Base-by-base conservation (phyloP, 2,329 filamentous ascomycete genomes). In the Pseudocercospora crystallina region DNA sequence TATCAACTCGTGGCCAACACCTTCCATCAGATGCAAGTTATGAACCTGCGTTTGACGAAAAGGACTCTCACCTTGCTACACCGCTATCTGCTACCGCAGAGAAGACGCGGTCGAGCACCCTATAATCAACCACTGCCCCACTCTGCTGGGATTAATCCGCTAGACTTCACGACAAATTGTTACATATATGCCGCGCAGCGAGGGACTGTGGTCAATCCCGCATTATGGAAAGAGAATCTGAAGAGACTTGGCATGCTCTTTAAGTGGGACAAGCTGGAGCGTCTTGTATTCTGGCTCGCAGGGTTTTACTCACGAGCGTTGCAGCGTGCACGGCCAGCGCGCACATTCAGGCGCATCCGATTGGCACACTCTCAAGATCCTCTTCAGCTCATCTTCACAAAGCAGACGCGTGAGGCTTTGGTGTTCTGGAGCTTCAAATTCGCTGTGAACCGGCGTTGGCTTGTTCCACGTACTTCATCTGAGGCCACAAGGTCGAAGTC, bases 191-290 rank as follows among this genome's bases (percentile, higher is more conserved):
- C 63, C 12, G 57, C 54, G 26, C 41, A 55, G 15, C 45, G 42
- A 14, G 56, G 58, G 4, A 66, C 34, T 75, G 74, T 13, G 68
- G 68, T 47, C 57, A 67, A 48, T 80, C 17, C 69, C 69, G 15
- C 67, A 72, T 2, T 66, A 56, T 87, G 83, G 84, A 66, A 70
- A 40, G 81, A 85, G 61, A 70, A 84, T 8, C 61, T 86, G 36
- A 79, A 79, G 39, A 76, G 82, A 26, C 75, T 81, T 39, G 84
- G 83, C 3, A 84, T 82, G 79, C 64, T 70, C 8, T 71, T 76
- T 7, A 71, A 75, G 12, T 75, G 81, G 61, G 62, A 74, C 11
- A 77, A 80, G 30, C 68, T 85, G 5, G 71, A 74, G 51, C 73
- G 73, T 15, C 69, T 84, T 20, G 71, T 76, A 10, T 58, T 78